A percentile compares a stretch with the other conserved stretches of the same genome.
These are phyloP conservation scores for Brassica carinata DNA, from an alignment of 345 rosid genomes.

Conservation along the genomic window DNA sequence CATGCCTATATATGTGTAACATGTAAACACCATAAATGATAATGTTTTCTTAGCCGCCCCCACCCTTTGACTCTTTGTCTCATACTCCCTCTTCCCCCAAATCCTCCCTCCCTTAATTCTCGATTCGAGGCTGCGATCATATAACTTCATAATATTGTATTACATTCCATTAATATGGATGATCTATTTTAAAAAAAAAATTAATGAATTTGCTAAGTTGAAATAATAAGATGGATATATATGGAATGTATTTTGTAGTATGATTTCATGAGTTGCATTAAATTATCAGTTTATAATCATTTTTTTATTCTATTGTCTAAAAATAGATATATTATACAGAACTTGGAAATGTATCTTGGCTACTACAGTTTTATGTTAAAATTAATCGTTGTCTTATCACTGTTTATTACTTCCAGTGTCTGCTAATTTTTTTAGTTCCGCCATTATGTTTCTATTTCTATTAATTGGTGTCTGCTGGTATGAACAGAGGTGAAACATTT, in stretches of 20 bases:
- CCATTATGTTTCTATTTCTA: slow-evolving; percentile 6
- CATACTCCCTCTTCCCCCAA: slow-evolving; percentile 2
- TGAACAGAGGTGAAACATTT: too few species aligned
- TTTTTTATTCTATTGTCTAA: neutral
- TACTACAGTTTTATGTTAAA: neutral
- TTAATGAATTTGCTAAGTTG: neutral
- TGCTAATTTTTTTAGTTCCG: neutral
- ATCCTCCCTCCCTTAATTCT: neutral
- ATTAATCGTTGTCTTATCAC: slow-evolving; percentile 5
- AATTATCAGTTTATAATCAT: neutral
- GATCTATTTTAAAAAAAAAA: neutral
- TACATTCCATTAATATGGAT: neutral
- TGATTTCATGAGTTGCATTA: slow-evolving; percentile 2
- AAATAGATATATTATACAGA: neutral
- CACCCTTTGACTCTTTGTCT: slow-evolving; percentile 37
- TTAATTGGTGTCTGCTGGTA: too few species aligned
- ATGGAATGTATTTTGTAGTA: neutral
- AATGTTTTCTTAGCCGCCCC: slow-evolving; percentile 23
- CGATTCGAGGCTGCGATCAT: slow-evolving; percentile 4
- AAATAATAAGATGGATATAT: neutral
- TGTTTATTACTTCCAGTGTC: neutral
- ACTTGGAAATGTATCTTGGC: neutral
- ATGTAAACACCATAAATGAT: neutral
- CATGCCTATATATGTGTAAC: neutral
- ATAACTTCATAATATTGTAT: neutral